Evolutionary conservation across 1,284 basidiomycete species (phyloP).

Genomic region (Anthracocystis panici-leucophaei): DNA sequence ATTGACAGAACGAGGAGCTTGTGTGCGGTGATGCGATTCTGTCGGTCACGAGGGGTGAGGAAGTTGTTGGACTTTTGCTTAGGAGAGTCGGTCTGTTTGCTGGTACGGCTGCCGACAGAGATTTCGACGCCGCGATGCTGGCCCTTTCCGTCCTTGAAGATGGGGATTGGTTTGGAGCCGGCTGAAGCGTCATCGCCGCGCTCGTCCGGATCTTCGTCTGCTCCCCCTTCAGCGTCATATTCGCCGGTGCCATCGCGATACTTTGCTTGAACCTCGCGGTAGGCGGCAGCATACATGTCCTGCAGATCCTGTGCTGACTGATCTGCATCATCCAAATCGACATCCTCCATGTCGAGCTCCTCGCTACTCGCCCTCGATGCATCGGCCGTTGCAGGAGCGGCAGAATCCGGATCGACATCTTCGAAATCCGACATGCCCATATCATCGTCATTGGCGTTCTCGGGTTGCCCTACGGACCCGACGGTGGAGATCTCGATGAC

Average conservation of each 20-base stretch:
- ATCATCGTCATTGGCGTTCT: conserved; percentile 30
- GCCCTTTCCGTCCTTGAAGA: conserved; percentile 63
- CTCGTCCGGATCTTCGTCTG: conserved; percentile 27
- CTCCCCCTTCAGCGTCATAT: conserved; percentile 21
- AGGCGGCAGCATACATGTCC: conserved; percentile 55
- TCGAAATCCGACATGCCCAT: conserved; percentile 54
- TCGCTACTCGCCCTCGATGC: conserved; percentile 18
- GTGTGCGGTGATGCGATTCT: conserved; percentile 61
- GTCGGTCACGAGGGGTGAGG: conserved; percentile 65
- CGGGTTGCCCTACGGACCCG: conserved; percentile 17
- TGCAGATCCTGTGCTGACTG: conserved; percentile 30
- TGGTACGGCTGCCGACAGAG: conserved; percentile 28
- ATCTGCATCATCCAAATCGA: conserved; percentile 50
- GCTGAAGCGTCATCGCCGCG: conserved; percentile 7
- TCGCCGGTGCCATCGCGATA: conserved; percentile 25
- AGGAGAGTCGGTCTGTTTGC: conserved; percentile 25
- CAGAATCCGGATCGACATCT: conserved; percentile 42
- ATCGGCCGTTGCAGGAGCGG: conserved; percentile 6
- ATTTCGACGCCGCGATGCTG: conserved; percentile 54
- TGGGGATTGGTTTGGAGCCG: conserved; percentile 15
- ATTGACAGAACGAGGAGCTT: conserved; percentile 74
- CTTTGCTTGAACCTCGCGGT: conserved; percentile 41
- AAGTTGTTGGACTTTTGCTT: conserved; percentile 50
- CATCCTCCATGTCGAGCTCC: conserved; percentile 58
- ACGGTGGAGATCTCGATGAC: conserved; percentile 38